A percentile compares a stretch with the other conserved stretches of the same genome.
Evolutionary conservation across 345 rosid species (phyloP).

Genomic region (Eucalyptus sideroxylon): DNA sequence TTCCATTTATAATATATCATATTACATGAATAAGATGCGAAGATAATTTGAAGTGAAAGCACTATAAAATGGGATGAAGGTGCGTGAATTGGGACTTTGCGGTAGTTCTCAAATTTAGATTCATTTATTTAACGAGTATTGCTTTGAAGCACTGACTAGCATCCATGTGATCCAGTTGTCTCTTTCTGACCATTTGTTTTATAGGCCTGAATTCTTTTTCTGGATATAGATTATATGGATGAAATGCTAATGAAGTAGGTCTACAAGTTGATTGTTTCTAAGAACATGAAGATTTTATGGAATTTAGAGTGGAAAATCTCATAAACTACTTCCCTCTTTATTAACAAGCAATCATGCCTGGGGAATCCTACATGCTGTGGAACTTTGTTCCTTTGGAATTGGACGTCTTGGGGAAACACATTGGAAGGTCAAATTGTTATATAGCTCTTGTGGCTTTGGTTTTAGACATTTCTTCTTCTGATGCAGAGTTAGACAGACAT

Average conservation of each 20-base stretch:
- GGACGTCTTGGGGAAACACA: neutral
- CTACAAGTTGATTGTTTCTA: neutral
- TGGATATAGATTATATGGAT: neutral
- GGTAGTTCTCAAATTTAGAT: neutral
- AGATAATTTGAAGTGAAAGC: neutral
- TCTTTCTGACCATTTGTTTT: neutral
- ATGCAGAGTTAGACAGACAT: neutral
- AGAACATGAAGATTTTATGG: neutral
- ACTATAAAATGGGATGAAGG: neutral
- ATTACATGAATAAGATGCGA: neutral
- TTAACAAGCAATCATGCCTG: neutral
- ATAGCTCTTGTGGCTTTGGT: neutral
- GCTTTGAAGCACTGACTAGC: neutral
- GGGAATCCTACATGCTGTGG: neutral
- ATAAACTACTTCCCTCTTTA: neutral
- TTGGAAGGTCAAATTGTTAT: neutral
- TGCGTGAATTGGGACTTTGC: neutral
- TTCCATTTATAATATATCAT: neutral
- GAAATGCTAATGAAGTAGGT: neutral
- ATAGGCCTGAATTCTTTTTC: neutral
- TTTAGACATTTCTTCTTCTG: neutral
- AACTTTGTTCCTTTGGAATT: neutral
- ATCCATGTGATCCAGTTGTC: neutral
- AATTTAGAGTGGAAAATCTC: neutral
- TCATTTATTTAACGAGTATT: neutral